Evolutionary conservation across 805 yeast species (phyloP).

Genomic region (Huiozyma naganishii): DNA sequence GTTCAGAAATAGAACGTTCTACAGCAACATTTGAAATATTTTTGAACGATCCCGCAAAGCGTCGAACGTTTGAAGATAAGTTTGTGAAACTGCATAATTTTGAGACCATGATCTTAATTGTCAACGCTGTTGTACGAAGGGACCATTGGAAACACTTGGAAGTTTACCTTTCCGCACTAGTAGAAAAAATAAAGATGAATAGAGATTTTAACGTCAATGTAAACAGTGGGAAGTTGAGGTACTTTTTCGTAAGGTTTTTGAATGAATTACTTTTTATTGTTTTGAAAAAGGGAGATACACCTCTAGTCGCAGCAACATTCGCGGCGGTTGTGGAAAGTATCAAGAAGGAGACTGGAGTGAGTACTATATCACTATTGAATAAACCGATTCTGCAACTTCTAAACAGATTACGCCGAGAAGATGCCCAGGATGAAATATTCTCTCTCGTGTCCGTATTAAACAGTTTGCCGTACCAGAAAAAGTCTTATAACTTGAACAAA

Average conservation of each 20-base stretch:
- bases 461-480: constrained; percentile 4
- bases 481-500: constrained; percentile 9
- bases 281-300: constrained; percentile 10
- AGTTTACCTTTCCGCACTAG: constrained; percentile 14
- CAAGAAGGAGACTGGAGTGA: not conserved
- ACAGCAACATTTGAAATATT: constrained; percentile 21
- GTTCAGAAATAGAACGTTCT: constrained; percentile 20
- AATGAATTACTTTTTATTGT: constrained; percentile 13
- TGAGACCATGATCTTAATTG: constrained; percentile 10
- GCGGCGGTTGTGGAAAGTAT: constrained; percentile 2
- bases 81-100: constrained; percentile 17
- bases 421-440: constrained; percentile 19
- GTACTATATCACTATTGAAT: constrained; percentile 1
- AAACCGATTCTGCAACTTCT: constrained; percentile 4
- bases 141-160: constrained; percentile 14
- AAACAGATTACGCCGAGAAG: constrained; percentile 9
- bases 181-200: constrained; percentile 9
- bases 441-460: constrained; percentile 11
- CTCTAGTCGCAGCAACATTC: constrained; percentile 9
- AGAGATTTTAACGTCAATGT: not conserved
- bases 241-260: constrained; percentile 13
- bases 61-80: constrained; percentile 7
- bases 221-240: not conserved
- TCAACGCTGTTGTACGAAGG: constrained; percentile 7
- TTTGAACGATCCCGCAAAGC: constrained; percentile 8